Evolutionary conservation across 768 basidiomycete genomes (phyloP).

Genomic region (Boletus rufocinnamomeus): DNA sequence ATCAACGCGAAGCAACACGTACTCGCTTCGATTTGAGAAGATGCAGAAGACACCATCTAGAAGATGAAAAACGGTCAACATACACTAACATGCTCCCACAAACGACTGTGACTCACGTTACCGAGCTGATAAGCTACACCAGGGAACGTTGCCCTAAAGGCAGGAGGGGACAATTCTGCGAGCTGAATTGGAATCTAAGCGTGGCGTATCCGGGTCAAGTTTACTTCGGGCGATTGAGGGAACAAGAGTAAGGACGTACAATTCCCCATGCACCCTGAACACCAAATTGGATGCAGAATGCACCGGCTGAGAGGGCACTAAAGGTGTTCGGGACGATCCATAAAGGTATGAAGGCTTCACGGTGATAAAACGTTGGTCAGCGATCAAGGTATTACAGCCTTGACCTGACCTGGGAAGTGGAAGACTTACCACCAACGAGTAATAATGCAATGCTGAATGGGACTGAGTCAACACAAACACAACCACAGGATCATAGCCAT

Average conservation of each 20-base stretch:
- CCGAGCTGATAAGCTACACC: constrained; percentile 86
- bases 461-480: neutral
- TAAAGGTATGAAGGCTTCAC: constrained; percentile 60
- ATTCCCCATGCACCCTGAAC: constrained; percentile 93
- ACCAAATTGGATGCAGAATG: constrained; percentile 84
- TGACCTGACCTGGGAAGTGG: constrained; percentile 42
- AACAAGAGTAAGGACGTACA: constrained; percentile 42
- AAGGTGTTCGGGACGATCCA: constrained; percentile 82
- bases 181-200: constrained; percentile 71
- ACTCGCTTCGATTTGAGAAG: constrained; percentile 52
- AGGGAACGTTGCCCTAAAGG: constrained; percentile 86
- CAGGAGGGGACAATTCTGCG: constrained; percentile 82
- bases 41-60: constrained; percentile 68
- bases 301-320: constrained; percentile 70
- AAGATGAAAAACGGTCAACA: neutral
- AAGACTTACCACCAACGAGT: constrained; percentile 36
- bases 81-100: neutral
- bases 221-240: neutral
- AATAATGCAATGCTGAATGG: constrained; percentile 25
- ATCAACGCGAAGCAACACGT: neutral
- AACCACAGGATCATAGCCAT: neutral
- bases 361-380: neutral
- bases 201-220: neutral
- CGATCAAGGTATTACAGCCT: neutral
- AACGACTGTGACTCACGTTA: constrained; percentile 41